Percentiles rank a stretch among this genome's conserved stretches.
These are phyloP conservation scores for Circinella umbellata DNA, from an alignment of 371 early-diverging fungal species.

Conservation along the genomic window DNA sequence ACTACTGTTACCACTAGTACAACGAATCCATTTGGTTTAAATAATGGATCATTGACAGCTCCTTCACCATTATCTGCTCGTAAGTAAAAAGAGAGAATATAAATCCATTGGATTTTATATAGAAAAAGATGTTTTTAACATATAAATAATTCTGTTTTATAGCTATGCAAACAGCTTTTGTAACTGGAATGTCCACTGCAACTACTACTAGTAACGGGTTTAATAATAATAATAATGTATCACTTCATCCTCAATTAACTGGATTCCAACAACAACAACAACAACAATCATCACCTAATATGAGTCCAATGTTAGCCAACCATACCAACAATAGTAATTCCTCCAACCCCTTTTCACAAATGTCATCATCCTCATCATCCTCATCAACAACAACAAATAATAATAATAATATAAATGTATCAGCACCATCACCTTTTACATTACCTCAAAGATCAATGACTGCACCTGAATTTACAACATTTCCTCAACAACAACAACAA, in stretches of 20 bases:
- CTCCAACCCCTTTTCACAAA: constrained; percentile 29
- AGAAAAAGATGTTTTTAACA: not conserved
- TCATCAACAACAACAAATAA: no score
- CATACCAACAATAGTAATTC: not conserved
- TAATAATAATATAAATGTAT: not conserved
- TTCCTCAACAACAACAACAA: constrained; percentile 12
- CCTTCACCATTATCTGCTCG: not conserved
- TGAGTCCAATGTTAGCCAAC: not conserved
- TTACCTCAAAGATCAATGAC: constrained; percentile 15
- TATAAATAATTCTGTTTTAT: not conserved
- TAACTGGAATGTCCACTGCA: constrained; percentile 1
- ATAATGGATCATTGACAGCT: not conserved
- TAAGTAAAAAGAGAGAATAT: not conserved
- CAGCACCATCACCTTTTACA: constrained; percentile 4
- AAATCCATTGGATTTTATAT: not conserved
- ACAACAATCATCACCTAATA: not conserved
- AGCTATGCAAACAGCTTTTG: not conserved
- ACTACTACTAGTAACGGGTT: not conserved
- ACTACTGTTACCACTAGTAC: not conserved
- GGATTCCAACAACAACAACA: constrained; percentile 8
- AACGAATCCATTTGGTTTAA: constrained; percentile 10
- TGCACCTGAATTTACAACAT: constrained; percentile 14
- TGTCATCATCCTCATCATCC: constrained; percentile 7
- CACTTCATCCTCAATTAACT: constrained; percentile 12
- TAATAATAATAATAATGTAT: not conserved